phyloP scores from a whole-genome alignment of 2,329 filamentous ascomycete species.

The Epichloe amarillans region DNA sequence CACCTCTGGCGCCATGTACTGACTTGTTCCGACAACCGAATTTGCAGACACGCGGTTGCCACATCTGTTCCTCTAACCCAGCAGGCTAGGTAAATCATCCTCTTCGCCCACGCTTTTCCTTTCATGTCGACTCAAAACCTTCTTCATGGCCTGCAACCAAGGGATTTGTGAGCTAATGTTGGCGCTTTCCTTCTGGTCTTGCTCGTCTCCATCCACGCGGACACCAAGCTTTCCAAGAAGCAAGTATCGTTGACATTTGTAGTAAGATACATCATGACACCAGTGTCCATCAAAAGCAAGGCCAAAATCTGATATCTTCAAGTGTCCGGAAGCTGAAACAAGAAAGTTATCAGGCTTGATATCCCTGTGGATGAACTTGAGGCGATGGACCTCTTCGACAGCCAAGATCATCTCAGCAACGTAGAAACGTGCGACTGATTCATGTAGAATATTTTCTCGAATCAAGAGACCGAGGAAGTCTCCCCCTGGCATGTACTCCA shows the following conservation, averaged over 20 bases:
- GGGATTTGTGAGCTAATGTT: constrained; percentile 21
- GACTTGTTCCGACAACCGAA: constrained; percentile 87
- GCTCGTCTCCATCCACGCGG: constrained; percentile 56
- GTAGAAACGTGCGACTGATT: constrained; percentile 72
- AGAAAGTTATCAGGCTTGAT: constrained; percentile 97
- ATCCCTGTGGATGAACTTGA: constrained; percentile 88
- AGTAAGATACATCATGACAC: constrained; percentile 82
- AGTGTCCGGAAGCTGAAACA: constrained; percentile 72
- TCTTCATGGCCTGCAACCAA: constrained; percentile 18
- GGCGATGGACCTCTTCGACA: constrained; percentile 78
- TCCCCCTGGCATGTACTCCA: constrained; percentile 97
- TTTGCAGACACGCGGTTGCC: constrained; percentile 61
- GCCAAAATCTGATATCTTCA: constrained; percentile 95
- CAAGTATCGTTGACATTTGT: constrained; percentile 67
- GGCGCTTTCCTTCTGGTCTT: constrained; percentile 46
- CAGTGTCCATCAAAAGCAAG: constrained; percentile 92
- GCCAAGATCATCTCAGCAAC: constrained; percentile 92
- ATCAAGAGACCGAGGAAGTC: constrained; percentile 84
- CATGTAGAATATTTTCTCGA: constrained; percentile 69
- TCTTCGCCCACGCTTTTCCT: constrained; percentile 16
- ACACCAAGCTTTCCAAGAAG: constrained; percentile 68
- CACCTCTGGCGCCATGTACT: constrained; percentile 98
- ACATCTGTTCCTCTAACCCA: constrained; percentile 57
- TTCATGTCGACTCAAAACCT: constrained; percentile 19
- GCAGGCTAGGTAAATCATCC: constrained; percentile 27